phyloP scores from a whole-genome alignment of 768 basidiomycete genomes.

The Podaxis carcinomalis region DNA sequence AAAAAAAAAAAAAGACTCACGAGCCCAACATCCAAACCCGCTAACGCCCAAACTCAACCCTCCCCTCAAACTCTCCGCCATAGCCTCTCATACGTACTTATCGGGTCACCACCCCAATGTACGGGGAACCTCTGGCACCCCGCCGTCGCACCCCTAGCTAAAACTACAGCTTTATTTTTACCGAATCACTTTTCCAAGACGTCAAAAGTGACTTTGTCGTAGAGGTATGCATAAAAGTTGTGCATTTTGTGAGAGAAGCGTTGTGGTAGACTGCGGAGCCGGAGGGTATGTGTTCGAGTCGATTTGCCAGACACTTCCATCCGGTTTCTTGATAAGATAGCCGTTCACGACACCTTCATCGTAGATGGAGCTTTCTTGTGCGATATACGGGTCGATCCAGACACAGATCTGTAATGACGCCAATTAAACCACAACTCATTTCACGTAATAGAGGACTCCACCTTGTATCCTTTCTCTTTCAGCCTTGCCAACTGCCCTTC shows the following conservation, averaged over 20 bases:
- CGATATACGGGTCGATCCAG: slow-evolving; percentile 42
- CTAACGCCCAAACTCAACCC: slow-evolving; percentile 35
- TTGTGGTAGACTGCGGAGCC: slow-evolving; percentile 32
- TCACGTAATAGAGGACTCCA: slow-evolving; percentile 18
- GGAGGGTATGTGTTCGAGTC: slow-evolving; percentile 36
- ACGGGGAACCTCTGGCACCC: slow-evolving; percentile 40
- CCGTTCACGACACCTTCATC: slow-evolving; percentile 37
- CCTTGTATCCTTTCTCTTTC: slow-evolving; percentile 35
- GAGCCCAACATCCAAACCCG: slow-evolving; percentile 42
- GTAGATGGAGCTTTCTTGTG: slow-evolving; percentile 35
- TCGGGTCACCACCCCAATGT: slow-evolving; percentile 43
- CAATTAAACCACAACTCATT: background rate
- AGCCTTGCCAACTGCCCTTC: slow-evolving; percentile 31
- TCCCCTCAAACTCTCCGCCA: slow-evolving; percentile 46
- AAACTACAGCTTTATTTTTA: slow-evolving; percentile 36
- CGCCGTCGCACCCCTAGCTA: slow-evolving; percentile 42
- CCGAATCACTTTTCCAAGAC: slow-evolving; percentile 32
- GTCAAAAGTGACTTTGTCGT: slow-evolving; percentile 41
- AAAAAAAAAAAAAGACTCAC: slow-evolving; percentile 13
- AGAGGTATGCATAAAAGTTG: slow-evolving; percentile 27
- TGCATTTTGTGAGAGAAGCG: slow-evolving; percentile 19
- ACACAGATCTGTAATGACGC: slow-evolving; percentile 19
- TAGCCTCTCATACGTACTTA: slow-evolving; percentile 43
- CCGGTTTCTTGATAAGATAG: slow-evolving; percentile 41
- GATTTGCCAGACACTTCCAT: slow-evolving; percentile 36